A percentile compares a stretch with the other conserved stretches of the same genome.
Conservation (phyloP, 768 basidiomycete species). For the Coprinopsis cinerea region DNA sequence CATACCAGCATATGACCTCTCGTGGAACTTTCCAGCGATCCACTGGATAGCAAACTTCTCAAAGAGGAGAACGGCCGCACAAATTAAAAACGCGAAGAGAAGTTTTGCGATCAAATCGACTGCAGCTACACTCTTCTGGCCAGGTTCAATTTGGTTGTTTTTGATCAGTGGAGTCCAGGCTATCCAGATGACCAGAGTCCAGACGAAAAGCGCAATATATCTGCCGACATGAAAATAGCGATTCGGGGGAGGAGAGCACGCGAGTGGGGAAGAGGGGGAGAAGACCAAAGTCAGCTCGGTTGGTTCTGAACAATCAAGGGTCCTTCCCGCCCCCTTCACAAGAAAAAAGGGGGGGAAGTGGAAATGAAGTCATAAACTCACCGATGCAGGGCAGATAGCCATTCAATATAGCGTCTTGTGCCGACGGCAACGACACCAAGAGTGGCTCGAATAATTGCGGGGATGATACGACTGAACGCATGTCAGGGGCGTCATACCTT, state of each 20-base stretch:
- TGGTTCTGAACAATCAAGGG: slow-evolving; percentile 1
- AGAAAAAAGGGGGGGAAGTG: not conserved
- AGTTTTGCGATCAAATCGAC: slow-evolving; percentile 57
- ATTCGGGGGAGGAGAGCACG: not conserved
- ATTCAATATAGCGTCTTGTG: slow-evolving; percentile 72
- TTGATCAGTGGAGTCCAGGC: slow-evolving; percentile 67
- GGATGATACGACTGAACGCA: slow-evolving; percentile 39
- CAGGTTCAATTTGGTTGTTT: slow-evolving; percentile 28
- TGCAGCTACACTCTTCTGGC: slow-evolving; percentile 29
- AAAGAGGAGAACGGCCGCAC: slow-evolving; percentile 60
- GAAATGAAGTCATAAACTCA: slow-evolving; percentile 23
- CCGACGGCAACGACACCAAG: slow-evolving; percentile 71
- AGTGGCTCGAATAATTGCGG: slow-evolving; percentile 50
- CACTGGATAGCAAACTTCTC: slow-evolving; percentile 87
- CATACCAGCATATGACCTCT: slow-evolving; percentile 61
- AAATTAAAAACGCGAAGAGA: slow-evolving; percentile 69
- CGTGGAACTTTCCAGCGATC: slow-evolving; percentile 80
- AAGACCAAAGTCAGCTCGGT: not conserved
- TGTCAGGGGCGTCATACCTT: not conserved
- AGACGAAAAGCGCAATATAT: slow-evolving; percentile 63
- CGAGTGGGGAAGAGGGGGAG: not conserved
- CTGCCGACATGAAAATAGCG: slow-evolving; percentile 16
- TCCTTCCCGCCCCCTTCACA: not conserved
- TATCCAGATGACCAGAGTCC: slow-evolving; percentile 64
- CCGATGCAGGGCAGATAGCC: slow-evolving; percentile 63